Base-by-base conservation (phyloP, 164 flowering plant species). In the Vitis cinerea region DNA sequence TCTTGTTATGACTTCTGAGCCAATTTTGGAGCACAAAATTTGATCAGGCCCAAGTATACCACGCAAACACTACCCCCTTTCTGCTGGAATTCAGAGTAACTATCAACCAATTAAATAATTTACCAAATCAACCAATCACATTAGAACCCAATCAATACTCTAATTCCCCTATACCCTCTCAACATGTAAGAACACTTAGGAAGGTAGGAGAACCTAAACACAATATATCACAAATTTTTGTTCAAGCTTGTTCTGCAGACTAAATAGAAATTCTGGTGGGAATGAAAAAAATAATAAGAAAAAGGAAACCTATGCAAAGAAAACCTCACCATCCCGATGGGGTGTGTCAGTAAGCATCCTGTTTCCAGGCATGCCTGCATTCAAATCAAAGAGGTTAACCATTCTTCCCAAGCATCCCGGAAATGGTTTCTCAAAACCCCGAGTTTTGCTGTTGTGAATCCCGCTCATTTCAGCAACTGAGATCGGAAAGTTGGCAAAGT, bases 371-470 rank as follows among this genome's bases (percentile, higher is more conserved):
- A 83, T 56, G 16, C 84, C 86, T 4, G 83, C 62, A 63, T 79
- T 82, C 76, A 89, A 77, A 72, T 94, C 95, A 73, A 94, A 89
- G 61, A 92, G 79, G 76, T 88, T 90, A 37, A 88, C 91, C 93
- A 91, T 85, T 78, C 89, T 83, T 71, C 96, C 98, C 86, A 91
- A 78, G 73, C 97, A 92, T 77, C 98, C 97, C 19, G 93, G 92
- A 78, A 81, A 63, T 15, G 82, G 84, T 65, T 83, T 87, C 52
- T 89, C 89, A 8, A 74, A 58, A 63, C 77, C 72, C 14, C 61
- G 80, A 61, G 72, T 83, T 73, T 74, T 90, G 31, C 71, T 75
- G 55, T 74, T 81, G 67, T 79, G 84, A 69, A 76, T 53, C 59
- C 79, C 83, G 75, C 77, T 83, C 94, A 93, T 93, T 63, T 80